Base-by-base conservation (phyloP, 768 basidiomycete species). In the Mycena olivaceomarginata region DNA sequence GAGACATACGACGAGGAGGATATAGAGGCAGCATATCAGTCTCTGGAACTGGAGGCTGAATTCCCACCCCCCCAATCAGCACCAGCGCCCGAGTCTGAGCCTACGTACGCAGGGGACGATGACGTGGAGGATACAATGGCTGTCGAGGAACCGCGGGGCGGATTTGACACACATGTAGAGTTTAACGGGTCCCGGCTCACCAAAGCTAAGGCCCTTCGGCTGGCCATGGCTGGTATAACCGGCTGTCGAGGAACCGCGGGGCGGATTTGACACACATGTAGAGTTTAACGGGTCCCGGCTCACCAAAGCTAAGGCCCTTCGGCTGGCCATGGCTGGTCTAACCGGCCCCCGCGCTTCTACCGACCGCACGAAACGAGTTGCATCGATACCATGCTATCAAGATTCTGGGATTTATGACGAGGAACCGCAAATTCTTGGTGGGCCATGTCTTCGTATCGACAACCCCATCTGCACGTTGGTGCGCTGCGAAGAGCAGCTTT, bases 401-500 rank as follows among this genome's bases (percentile, higher is more conserved):
- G 31, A 31, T 31, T 31, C 31, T 31, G 31, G 31, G 2, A 31
- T 31, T 31, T 31, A 56, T 20, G 53, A 57, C 51, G 6, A 20
- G 2, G 67, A 25, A 43, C 37, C 57, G 2, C 67, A 56, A 4
- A 64, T 64, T 16, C 59, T 72, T 5, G 71, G 64, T 51, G 53
- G 37, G 10, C 48, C 71, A 22, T 72, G 62, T 10, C 46, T 72
- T 56, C 57, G 60, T 0, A 64, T 64, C 41, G 53, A 45, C n/a
- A 66, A 72, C 48, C 71, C 71, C 10, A 65, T 72, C n/a, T 51
- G 46, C 10, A 25, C 62, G 12, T 20, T 72, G 31, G 18, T 72
- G 11, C 51, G 39, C 31, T 72, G 71, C 25, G 71, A 72, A 22
- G 46, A 51, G 2, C 60, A 51, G 15, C 20, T 72, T 0, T 65